Conservation (phyloP, 2,329 filamentous ascomycete species). For the Tolypocladium cylindrosporum region DNA sequence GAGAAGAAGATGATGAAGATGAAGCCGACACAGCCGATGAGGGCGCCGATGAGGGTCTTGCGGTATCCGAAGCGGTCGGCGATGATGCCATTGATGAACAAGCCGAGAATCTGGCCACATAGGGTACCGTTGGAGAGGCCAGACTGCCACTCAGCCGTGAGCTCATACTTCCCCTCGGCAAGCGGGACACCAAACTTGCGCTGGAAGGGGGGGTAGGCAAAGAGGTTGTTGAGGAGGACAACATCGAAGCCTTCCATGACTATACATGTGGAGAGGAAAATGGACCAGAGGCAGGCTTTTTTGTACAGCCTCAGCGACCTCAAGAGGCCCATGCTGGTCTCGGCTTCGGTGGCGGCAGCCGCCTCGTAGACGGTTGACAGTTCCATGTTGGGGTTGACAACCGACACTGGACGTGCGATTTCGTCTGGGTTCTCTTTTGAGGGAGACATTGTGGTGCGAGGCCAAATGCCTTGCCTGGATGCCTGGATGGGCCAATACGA, state of each 20-base stretch:
- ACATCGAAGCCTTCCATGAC: slow-evolving; percentile 32
- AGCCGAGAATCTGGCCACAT: slow-evolving; percentile 39
- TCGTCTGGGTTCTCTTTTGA: neutral
- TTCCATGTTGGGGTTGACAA: slow-evolving; percentile 6
- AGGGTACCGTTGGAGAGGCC: slow-evolving; percentile 37
- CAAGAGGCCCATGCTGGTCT: slow-evolving; percentile 21
- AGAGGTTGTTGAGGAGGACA: slow-evolving; percentile 28
- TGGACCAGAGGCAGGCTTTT: slow-evolving; percentile 26
- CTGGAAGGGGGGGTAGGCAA: slow-evolving; percentile 27
- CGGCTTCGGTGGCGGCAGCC: slow-evolving; percentile 18
- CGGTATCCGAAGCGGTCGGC: slow-evolving; percentile 36
- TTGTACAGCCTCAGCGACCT: slow-evolving; percentile 29
- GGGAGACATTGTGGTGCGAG: neutral
- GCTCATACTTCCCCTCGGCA: slow-evolving; percentile 29
- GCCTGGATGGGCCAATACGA: neutral
- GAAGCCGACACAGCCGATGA: slow-evolving; percentile 28
- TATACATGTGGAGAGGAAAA: slow-evolving; percentile 26
- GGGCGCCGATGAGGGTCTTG: slow-evolving; percentile 33
- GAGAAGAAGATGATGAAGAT: slow-evolving; percentile 41
- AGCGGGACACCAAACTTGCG: slow-evolving; percentile 26
- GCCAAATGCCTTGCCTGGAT: neutral
- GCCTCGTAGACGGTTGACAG: slow-evolving; percentile 8
- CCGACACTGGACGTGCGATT: slow-evolving; percentile 2
- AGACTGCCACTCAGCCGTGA: slow-evolving; percentile 42
- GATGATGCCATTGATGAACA: slow-evolving; percentile 37